Percentiles rank a stretch among this genome's conserved stretches.
These are phyloP conservation scores for Martiniozyma asiatica DNA, from an alignment of 1,139 yeast species.

Conservation along the genomic window DNA sequence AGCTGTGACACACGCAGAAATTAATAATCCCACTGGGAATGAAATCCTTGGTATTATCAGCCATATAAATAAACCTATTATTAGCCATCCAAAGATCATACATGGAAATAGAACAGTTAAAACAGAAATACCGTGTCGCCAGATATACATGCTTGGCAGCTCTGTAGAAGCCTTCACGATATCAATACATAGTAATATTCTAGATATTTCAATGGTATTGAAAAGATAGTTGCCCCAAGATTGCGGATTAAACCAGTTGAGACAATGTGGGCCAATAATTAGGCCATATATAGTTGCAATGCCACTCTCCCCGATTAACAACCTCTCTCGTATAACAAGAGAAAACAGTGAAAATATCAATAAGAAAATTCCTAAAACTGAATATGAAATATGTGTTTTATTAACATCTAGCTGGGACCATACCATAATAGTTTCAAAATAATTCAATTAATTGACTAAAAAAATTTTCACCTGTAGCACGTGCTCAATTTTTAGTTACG, in stretches of 20 bases:
- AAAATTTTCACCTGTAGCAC: too few species aligned
- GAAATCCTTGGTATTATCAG: slow-evolving; percentile 69
- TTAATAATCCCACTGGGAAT: slow-evolving; percentile 65
- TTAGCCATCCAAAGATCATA: slow-evolving; percentile 89
- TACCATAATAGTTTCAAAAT: too few species aligned
- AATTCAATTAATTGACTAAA: neutral
- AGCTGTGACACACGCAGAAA: slow-evolving; percentile 92
- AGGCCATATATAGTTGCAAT: slow-evolving; percentile 88
- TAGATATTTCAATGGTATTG: slow-evolving; percentile 77
- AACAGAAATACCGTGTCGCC: slow-evolving; percentile 81
- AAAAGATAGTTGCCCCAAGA: slow-evolving; percentile 86
- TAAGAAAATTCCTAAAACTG: slow-evolving; percentile 81
- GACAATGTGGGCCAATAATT: slow-evolving; percentile 87
- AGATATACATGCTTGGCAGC: slow-evolving; percentile 86
- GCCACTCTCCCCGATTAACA: slow-evolving; percentile 92
- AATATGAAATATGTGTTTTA: slow-evolving; percentile 75
- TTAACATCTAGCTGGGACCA: slow-evolving; percentile 23
- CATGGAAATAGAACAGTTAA: slow-evolving; percentile 72
- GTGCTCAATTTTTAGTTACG: too few species aligned
- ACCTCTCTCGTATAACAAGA: slow-evolving; percentile 72
- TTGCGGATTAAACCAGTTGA: slow-evolving; percentile 78
- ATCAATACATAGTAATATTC: slow-evolving; percentile 83
- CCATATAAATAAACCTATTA: slow-evolving; percentile 82
- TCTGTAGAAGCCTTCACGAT: slow-evolving; percentile 97
- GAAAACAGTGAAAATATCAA: slow-evolving; percentile 82